A percentile compares a stretch with the other conserved stretches of the same genome.
phyloP scores from a whole-genome alignment of 345 rosid genomes.

The Anastatica hierochuntica region DNA sequence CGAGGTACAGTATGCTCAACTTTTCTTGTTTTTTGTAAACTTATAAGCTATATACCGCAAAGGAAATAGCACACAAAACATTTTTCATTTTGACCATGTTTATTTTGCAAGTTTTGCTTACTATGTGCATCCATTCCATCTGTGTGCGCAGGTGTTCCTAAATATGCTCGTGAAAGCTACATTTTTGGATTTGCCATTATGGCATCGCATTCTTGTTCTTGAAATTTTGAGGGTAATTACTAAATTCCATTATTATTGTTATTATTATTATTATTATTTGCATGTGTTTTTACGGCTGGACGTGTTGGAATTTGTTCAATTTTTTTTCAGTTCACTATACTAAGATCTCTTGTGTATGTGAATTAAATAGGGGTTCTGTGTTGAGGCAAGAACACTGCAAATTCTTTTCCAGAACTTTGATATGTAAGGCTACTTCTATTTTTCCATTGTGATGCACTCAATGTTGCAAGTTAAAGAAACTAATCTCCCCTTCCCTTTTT shows the following conservation, averaged over 20 bases:
- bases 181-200: slow-evolving; percentile 85
- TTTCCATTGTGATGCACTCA: slow-evolving; percentile 9
- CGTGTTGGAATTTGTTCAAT: not conserved
- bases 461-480: slow-evolving; percentile 13
- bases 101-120: slow-evolving; percentile 3
- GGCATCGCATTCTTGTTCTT: slow-evolving; percentile 99
- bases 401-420: slow-evolving; percentile 93
- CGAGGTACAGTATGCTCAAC: slow-evolving; percentile 50
- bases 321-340: slow-evolving; percentile 4
- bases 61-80: slow-evolving; percentile 1
- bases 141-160: slow-evolving; percentile 79
- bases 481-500: not conserved
- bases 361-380: slow-evolving; percentile 80
- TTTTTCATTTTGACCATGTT: not conserved
- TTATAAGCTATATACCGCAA: not conserved
- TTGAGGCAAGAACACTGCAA: slow-evolving; percentile 77
- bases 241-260: not conserved
- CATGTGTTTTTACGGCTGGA: not conserved
- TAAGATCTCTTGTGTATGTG: slow-evolving; percentile 19
- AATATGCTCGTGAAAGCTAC: slow-evolving; percentile 90
- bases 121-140: slow-evolving; percentile 1
- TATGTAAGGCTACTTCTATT: slow-evolving; percentile 47
- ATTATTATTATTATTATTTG: no score
- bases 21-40: not conserved
- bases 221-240: slow-evolving; percentile 87